Evolutionary conservation across 139 green algal genomes (phyloP).

Genomic region (Ulvella scutata): DNA sequence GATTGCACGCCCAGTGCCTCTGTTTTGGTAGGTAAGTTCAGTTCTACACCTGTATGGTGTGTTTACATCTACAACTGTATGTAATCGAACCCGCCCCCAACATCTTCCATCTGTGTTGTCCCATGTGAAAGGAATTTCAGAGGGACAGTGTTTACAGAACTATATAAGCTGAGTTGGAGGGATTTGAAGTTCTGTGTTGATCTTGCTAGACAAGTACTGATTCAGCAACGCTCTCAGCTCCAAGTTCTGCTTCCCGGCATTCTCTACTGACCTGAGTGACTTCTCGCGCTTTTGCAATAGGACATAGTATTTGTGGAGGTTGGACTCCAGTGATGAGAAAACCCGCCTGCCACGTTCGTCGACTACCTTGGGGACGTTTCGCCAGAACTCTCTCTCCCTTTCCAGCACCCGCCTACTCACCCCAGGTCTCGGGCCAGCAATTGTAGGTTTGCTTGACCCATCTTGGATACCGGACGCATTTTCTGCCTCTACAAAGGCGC

Average conservation of each 20-base stretch:
- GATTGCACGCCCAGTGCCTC: no score
- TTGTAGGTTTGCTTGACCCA: neutral
- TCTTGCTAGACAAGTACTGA: conserved; percentile 47
- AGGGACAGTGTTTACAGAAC: no score
- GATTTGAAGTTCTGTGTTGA: conserved; percentile 57
- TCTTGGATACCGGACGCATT: neutral
- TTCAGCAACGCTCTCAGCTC: conserved; percentile 58
- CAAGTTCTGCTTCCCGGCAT: conserved; percentile 49
- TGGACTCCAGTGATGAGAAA: conserved; percentile 45
- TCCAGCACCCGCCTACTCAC: conserved; percentile 16
- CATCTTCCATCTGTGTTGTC: no score
- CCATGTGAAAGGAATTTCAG: no score
- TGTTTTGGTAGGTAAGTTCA: no score
- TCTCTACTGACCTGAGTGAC: conserved; percentile 27
- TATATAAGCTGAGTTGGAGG: conserved; percentile 41
- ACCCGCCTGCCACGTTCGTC: conserved; percentile 26
- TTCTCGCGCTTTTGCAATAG: conserved; percentile 28
- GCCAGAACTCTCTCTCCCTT: conserved; percentile 34
- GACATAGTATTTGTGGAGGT: conserved; percentile 45
- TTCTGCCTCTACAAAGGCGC: conserved; percentile 34
- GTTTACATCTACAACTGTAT: no score
- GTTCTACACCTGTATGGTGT: no score
- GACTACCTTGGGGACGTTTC: conserved; percentile 21
- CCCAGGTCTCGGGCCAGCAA: neutral
- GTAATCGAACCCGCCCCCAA: no score